Base-by-base conservation (phyloP, 768 basidiomycete species). In the Amanita thiersii region DNA sequence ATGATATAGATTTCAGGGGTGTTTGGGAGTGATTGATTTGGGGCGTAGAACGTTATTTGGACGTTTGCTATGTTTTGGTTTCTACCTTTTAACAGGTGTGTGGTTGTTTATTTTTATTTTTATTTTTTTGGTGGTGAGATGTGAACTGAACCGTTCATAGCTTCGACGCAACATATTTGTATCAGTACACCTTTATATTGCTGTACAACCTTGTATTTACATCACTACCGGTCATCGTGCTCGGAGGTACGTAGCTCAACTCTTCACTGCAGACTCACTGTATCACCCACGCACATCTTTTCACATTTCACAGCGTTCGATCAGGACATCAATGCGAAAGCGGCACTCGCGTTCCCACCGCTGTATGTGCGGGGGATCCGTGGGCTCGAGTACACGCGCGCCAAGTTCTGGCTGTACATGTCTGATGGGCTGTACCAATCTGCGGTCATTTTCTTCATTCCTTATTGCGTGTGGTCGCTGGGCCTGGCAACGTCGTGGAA, bases 361-460 rank as follows among this genome's bases (percentile, higher is more conserved):
- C 78, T 98, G n/a, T 98, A 98, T 58, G 70, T 92, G 49, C 82
- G 93, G 26, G 94, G 94, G 18, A 96, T 97, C 48, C 79, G 83
- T 11, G 91, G 93, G 15, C 69, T 92, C 11, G 94, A 96, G 53
- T 98, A 96, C 62, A 96, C 92, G 12, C 78, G 89, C 7, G 48
- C 66, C 39, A 91, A 87, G 64, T 98, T 98, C 64, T 97, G 91
- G 90, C 56, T 82, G 41, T 96, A 92, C 63, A 96, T 97, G 87
- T 57, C 77, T 5, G 94, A 98, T 57, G 93, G 93, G 19, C 62
- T 97, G 24, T 97, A 96, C 61, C 94, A 98, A 55, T 94, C 92
- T 0, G 78, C 66, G 0, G 75, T 89, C 44, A 76, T 91, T 23
- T 92, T 82, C 64, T 93, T 85, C 66, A 70, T 97, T 52, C 89